Conservation (phyloP, 768 basidiomycete species). For the Cystobasidium onofrii region DNA sequence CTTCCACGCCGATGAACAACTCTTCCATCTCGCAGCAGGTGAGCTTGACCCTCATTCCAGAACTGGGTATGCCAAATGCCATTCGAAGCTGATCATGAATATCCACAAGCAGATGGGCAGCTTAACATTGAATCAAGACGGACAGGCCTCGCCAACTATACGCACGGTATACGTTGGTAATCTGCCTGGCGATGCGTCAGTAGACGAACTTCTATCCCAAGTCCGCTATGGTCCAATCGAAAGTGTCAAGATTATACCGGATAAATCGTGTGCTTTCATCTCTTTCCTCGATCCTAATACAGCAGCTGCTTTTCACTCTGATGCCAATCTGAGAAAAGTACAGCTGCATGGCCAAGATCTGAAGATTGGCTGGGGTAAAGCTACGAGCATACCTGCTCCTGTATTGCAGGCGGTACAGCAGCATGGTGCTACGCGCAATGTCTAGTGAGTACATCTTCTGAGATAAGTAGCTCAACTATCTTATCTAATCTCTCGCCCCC, state of each 20-base stretch:
- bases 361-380: slow-evolving; percentile 98
- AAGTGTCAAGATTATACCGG: slow-evolving; percentile 83
- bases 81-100: background rate
- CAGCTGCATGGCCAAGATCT: slow-evolving; percentile 89
- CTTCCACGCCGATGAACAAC: slow-evolving; percentile 10
- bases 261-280: slow-evolving; percentile 95
- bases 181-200: slow-evolving; percentile 85
- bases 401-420: slow-evolving; percentile 82
- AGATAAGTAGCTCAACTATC: background rate
- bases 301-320: slow-evolving; percentile 93
- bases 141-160: background rate
- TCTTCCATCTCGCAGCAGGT: slow-evolving; percentile 12
- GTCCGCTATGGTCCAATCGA: slow-evolving; percentile 97
- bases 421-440: slow-evolving; percentile 87
- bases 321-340: slow-evolving; percentile 89
- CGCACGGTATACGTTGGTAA: slow-evolving; percentile 94
- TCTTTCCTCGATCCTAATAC: slow-evolving; percentile 91
- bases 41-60: too few species aligned
- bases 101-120: background rate
- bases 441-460: slow-evolving; percentile 53
- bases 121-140: background rate
- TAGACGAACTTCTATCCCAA: slow-evolving; percentile 93
- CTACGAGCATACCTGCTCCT: slow-evolving; percentile 73
- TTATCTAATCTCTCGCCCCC: too few species aligned
- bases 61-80: too few species aligned